phyloP scores from a whole-genome alignment of 2,329 filamentous ascomycete species.

The Beauveria asiatica region DNA sequence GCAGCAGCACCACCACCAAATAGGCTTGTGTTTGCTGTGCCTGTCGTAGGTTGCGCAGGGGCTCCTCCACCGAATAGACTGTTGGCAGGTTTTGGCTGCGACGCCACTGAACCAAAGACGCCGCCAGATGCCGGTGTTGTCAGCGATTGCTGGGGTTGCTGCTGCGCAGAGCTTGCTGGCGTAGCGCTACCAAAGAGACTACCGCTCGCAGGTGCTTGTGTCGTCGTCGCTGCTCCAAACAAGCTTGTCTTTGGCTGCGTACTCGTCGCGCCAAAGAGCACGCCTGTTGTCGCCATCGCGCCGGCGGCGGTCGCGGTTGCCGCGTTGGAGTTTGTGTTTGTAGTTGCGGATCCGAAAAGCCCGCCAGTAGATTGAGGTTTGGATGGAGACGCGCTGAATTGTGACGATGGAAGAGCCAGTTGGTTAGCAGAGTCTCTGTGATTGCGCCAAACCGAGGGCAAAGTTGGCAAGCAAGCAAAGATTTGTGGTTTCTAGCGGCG shows the following conservation, averaged over 20 bases:
- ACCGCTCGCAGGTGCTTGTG: constrained; percentile 12
- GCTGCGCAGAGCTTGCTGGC: constrained; percentile 14
- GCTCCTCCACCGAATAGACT: constrained; percentile 17
- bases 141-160: constrained; percentile 18
- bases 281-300: constrained; percentile 28
- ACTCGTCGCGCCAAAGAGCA: constrained; percentile 25
- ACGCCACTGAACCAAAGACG: constrained; percentile 18
- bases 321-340: constrained; percentile 18
- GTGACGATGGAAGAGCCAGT: constrained; percentile 13
- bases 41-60: constrained; percentile 17
- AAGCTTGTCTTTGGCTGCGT: constrained; percentile 22
- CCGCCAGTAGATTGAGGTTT: constrained; percentile 27
- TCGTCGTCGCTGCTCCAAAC: constrained; percentile 22
- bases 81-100: constrained; percentile 15
- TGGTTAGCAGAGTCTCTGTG: background rate
- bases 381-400: constrained; percentile 17
- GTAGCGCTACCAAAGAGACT: constrained; percentile 22
- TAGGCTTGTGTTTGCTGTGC: constrained; percentile 18
- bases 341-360: constrained; percentile 27
- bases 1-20: constrained; percentile 15
- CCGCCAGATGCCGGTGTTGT: constrained; percentile 13
- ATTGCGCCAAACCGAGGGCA: background rate
- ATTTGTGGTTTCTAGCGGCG: constrained; percentile 7
- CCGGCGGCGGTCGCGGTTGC: constrained; percentile 16
- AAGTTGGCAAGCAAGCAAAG: background rate